phyloP scores from a whole-genome alignment of 1,284 basidiomycete genomes.

The Calocybe gambosa region DNA sequence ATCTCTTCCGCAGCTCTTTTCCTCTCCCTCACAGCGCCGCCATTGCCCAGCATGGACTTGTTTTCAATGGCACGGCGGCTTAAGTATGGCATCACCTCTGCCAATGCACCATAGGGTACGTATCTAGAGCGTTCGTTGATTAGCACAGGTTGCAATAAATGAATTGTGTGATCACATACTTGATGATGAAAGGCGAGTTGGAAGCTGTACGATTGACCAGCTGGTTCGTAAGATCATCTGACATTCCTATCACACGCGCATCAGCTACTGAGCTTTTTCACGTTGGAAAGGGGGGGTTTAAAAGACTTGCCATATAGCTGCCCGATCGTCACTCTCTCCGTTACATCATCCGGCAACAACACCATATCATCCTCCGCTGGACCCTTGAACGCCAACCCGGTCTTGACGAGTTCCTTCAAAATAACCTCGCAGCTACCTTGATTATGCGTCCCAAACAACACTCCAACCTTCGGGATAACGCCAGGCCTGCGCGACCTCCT shows the following conservation, averaged over 20 bases:
- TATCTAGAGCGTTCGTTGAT: slow-evolving; percentile 36
- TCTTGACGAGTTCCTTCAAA: slow-evolving; percentile 51
- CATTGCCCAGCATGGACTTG: slow-evolving; percentile 43
- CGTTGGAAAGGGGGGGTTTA: background rate
- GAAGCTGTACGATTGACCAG: slow-evolving; percentile 55
- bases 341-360: slow-evolving; percentile 41
- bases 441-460: slow-evolving; percentile 88
- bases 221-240: slow-evolving; percentile 71
- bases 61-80: slow-evolving; percentile 77
- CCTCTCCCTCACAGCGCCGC: slow-evolving; percentile 52
- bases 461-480: slow-evolving; percentile 44
- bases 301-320: slow-evolving; percentile 72
- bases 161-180: slow-evolving; percentile 34
- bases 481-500: slow-evolving; percentile 14
- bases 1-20: slow-evolving; percentile 46
- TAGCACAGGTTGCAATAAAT: slow-evolving; percentile 5
- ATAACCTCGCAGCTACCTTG: slow-evolving; percentile 59
- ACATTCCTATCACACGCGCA: slow-evolving; percentile 57
- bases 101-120: slow-evolving; percentile 79
- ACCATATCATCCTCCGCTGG: slow-evolving; percentile 23
- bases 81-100: slow-evolving; percentile 69
- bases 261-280: background rate
- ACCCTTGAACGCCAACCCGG: slow-evolving; percentile 42
- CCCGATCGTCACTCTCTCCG: slow-evolving; percentile 68
- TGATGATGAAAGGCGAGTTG: slow-evolving; percentile 67